Percentiles rank a stretch among this genome's conserved stretches.
phyloP scores from a whole-genome alignment of 768 basidiomycete species.

The Amanita rubescens region DNA sequence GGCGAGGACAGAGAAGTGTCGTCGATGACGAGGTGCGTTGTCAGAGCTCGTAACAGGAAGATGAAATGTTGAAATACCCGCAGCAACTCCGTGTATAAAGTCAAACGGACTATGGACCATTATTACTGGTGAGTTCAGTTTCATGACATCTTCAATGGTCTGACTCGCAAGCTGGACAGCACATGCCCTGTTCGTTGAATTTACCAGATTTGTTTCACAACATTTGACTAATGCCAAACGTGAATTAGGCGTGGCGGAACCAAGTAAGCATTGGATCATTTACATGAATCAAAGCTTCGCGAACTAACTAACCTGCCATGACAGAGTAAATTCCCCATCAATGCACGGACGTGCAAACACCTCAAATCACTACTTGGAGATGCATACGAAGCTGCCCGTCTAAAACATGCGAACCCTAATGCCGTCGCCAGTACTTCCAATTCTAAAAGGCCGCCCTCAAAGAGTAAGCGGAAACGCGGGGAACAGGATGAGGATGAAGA shows the following conservation, averaged over 20 bases:
- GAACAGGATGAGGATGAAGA: constrained; percentile 6
- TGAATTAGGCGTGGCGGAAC: constrained; percentile 6
- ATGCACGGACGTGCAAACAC: constrained; percentile 39
- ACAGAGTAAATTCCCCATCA: constrained; percentile 25
- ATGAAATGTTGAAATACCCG: neutral
- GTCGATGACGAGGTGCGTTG: constrained; percentile 17
- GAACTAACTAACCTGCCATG: neutral
- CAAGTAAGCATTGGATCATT: neutral
- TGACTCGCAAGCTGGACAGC: neutral
- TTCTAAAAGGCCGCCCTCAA: constrained; percentile 9
- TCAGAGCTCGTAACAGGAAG: neutral
- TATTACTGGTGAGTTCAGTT: constrained; percentile 5
- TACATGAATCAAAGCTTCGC: neutral
- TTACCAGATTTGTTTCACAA: neutral
- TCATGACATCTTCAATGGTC: neutral
- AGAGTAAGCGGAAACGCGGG: constrained; percentile 16
- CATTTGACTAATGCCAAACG: neutral
- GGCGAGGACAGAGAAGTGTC: constrained; percentile 20
- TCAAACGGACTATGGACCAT: constrained; percentile 32
- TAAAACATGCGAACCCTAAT: constrained; percentile 26
- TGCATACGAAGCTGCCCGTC: constrained; percentile 32
- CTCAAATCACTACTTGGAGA: constrained; percentile 33
- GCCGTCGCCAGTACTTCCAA: constrained; percentile 13
- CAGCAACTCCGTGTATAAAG: constrained; percentile 29
- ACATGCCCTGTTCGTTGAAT: constrained; percentile 8